Evolutionary conservation across 2,329 filamentous ascomycete genomes (phyloP).

Genomic region (Shiraia bambusicola): DNA sequence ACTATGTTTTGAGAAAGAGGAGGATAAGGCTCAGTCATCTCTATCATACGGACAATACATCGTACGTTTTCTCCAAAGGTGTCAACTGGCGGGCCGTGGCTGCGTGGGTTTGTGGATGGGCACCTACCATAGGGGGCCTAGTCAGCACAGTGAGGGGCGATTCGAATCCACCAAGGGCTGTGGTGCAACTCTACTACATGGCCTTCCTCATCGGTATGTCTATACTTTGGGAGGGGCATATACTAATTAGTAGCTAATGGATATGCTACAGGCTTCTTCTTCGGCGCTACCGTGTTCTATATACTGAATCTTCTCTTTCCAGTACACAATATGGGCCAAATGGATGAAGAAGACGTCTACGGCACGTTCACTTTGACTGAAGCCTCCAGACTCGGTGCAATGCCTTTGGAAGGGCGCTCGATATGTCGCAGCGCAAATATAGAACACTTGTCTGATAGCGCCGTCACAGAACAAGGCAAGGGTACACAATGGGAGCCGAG

Average conservation of each 20-base stretch:
- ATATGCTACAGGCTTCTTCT: slow-evolving; percentile 42
- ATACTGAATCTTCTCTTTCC: slow-evolving; percentile 46
- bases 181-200: slow-evolving; percentile 52
- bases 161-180: slow-evolving; percentile 35
- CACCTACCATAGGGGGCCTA: slow-evolving; percentile 47
- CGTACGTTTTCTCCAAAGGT: slow-evolving; percentile 50
- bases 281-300: slow-evolving; percentile 38
- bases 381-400: slow-evolving; percentile 45
- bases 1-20: slow-evolving; percentile 40
- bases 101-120: slow-evolving; percentile 50
- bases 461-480: slow-evolving; percentile 3
- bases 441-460: neutral
- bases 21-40: slow-evolving; percentile 42
- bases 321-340: slow-evolving; percentile 44
- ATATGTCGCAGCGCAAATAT: neutral
- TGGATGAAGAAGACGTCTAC: slow-evolving; percentile 49
- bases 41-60: slow-evolving; percentile 38
- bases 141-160: slow-evolving; percentile 41
- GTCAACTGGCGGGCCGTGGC: slow-evolving; percentile 49
- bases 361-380: slow-evolving; percentile 50
- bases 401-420: slow-evolving; percentile 24
- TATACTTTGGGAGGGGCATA: neutral
- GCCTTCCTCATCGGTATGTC: slow-evolving; percentile 49
- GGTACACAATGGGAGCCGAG: neutral
- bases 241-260: neutral